Base-by-base conservation (phyloP, 1,284 basidiomycete genomes). In the Vanrija pseudolonga region DNA sequence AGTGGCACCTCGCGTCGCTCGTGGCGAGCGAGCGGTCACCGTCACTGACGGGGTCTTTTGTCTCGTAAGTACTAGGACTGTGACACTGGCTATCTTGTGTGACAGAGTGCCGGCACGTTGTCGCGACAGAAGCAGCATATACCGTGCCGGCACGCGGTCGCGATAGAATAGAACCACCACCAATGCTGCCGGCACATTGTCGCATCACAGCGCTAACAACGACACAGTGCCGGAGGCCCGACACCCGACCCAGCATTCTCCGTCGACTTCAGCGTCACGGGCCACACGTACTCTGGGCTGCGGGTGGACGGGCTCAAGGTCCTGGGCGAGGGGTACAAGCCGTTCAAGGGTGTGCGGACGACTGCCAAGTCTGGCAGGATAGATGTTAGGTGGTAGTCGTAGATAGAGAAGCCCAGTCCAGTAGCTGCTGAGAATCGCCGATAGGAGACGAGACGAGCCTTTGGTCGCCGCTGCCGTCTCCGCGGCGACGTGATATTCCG, bases 301-400 rank as follows among this genome's bases (percentile, higher is more conserved):
- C 88, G 88, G 60, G 86, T 96, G 3, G 88, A 91, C 57, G 86
- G 90, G 63, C 81, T 97, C 53, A 89, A 86, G 69, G 78, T 96
- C n/a, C 83, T 82, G 0, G 85, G 87, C 3, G 74, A 76, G 38
- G 75, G 67, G 52, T 80, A 80, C 66, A 72, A 76, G 54, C 77
- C 84, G 15, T 93, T 89, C 79, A 95, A 92, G 74, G 78, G 79
- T 12, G 73, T 79, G 5, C 62, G 76, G 45, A 69, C 67, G 51
- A 51, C 71, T 15, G 67, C 69, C 3, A 61, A 61, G 32, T 70
- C 73, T 11, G 75, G 74, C 1, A 65, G 63, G 37, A 63, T 74
- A 9, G 76, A 76, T 47, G 71, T 74, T 19, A 50, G 76, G 28
- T 76, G 74, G 75, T 77, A 50, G 40, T 32, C 5, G 24, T 3